Base-by-base conservation (phyloP, 768 basidiomycete genomes). In the Podaxis carcinomalis region DNA sequence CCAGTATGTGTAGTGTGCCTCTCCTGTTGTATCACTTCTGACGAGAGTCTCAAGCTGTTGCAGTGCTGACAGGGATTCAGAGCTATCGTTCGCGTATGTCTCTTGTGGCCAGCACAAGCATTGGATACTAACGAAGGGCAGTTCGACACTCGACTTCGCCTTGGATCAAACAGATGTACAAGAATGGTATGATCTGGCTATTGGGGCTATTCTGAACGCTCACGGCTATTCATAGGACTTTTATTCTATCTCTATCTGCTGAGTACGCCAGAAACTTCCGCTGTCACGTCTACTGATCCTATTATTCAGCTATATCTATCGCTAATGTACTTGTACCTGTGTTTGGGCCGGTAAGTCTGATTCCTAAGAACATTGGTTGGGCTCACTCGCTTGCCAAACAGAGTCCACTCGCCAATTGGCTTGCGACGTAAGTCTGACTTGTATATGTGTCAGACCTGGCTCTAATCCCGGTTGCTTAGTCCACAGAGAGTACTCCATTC, bases 401-500 rank as follows among this genome's bases (percentile, higher is more conserved):
- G 76, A 46, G 69, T 0, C 67, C 68, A 35, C 73, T 76, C 50
- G 74, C 75, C 28, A 79, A 78, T 54, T 79, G 78, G 78, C 71
- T 79, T 25, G 75, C 74, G 53, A 75, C 76, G 77, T 78, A 62
- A 32, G 74, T 68, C 11, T 28, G n/a, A 7, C 23, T 19, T 13
- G 7, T 14, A 19, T 25, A 19, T 25, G 35, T 25, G 32, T 23
- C 59, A 28, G 59, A 56, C 53, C 4, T 27, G 4, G 27, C 27
- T 37, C 16, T 46, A 21, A 25, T 21, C 4, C 27, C 11, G 23
- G 23, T 27, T 27, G 27, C 27, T 9, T 39, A 79, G 77, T 11
- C 75, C 76, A 4, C 78, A 79, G 63, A 75, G 78, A 36, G 75
- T 78, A 25, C 63, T 79, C n/a, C 78, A 79, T 64, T 78, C 77